These are phyloP conservation scores for Cyberlindnera petersonii DNA, from an alignment of 805 yeast species.

Conservation along the genomic window DNA sequence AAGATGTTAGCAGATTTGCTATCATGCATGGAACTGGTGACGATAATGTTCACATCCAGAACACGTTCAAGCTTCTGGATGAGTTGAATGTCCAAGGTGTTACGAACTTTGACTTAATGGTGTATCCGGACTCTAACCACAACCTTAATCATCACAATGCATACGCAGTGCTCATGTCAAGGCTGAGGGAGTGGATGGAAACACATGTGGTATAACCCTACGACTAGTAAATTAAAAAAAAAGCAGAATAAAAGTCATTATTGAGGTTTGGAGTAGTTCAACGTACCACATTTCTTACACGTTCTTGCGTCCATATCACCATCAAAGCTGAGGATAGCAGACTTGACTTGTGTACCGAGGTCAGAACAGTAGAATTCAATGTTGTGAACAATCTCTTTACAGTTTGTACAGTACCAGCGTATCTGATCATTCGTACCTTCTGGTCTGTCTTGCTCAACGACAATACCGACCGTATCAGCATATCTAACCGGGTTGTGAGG, in stretches of 20 bases:
- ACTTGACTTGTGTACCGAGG: conserved; percentile 87
- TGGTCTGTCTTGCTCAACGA: conserved; percentile 90
- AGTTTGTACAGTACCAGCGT: conserved; percentile 83
- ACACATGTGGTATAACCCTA: conserved; percentile 2
- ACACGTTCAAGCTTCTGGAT: conserved; percentile 60
- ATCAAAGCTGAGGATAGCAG: conserved; percentile 71
- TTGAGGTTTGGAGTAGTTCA: conserved; percentile 64
- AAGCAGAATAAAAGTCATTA: background rate
- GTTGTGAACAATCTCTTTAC: conserved; percentile 64
- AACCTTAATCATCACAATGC: conserved; percentile 79
- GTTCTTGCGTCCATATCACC: conserved; percentile 59
- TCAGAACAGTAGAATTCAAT: conserved; percentile 70
- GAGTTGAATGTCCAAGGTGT: conserved; percentile 46
- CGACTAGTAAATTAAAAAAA: background rate
- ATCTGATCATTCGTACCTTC: conserved; percentile 62
- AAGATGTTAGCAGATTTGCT: conserved; percentile 50
- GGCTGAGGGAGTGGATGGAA: conserved; percentile 54
- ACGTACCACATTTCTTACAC: conserved; percentile 69
- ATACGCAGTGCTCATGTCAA: conserved; percentile 63
- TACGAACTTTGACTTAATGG: conserved; percentile 79
- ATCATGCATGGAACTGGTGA: conserved; percentile 83
- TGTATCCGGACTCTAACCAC: conserved; percentile 94
- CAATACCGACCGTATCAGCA: conserved; percentile 82
- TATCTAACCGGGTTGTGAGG: conserved; percentile 92
- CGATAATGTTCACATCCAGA: conserved; percentile 79